Percentiles rank a stretch among this genome's conserved stretches.
Conservation (phyloP, 2,329 filamentous ascomycete species). For the Periglandula ipomoeae region DNA sequence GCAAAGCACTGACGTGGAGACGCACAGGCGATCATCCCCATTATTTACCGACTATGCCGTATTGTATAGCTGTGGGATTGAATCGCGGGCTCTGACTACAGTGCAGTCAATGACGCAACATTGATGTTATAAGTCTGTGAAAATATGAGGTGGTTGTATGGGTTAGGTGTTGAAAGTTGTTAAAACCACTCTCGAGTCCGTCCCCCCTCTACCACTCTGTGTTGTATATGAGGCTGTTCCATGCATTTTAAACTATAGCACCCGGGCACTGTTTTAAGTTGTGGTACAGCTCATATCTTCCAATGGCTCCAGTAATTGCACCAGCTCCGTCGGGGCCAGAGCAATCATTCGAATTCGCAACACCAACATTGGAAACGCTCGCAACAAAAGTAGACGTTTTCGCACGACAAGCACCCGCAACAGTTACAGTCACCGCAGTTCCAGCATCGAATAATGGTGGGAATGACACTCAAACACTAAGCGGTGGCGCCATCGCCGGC, state of each 20-base stretch:
- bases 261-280: too few species aligned
- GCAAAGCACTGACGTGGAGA: neutral
- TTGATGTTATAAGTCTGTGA: neutral
- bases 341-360: neutral
- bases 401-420: constrained; percentile 10
- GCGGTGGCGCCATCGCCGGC: constrained; percentile 40
- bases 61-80: too few species aligned
- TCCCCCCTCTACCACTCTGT: neutral
- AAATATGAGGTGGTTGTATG: neutral
- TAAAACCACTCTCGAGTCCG: neutral
- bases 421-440: constrained; percentile 23
- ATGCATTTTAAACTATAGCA: too few species aligned
- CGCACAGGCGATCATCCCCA: neutral
- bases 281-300: too few species aligned
- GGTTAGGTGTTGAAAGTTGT: neutral
- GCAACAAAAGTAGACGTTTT: neutral
- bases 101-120: neutral
- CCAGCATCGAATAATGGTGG: neutral
- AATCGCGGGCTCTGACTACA: neutral
- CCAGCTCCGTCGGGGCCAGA: neutral
- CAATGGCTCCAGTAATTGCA: neutral
- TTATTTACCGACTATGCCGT: neutral
- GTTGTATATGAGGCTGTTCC: too few species aligned
- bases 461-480: constrained; percentile 21
- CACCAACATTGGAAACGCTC: neutral